phyloP scores from a whole-genome alignment of 441 rosid species.

The Populus hybrid region DNA sequence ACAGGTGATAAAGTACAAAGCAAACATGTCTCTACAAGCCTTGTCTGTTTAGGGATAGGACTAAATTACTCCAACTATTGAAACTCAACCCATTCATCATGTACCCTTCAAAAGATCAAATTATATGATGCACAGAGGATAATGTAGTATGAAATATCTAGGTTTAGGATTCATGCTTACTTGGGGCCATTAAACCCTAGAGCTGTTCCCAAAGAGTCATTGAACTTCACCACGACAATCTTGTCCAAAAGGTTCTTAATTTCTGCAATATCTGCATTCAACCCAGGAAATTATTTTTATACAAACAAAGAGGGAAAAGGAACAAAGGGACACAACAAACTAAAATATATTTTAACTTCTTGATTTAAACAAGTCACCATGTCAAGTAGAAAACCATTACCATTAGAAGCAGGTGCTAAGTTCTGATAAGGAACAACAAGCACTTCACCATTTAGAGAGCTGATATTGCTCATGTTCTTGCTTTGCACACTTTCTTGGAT shows the following conservation, averaged over 20 bases:
- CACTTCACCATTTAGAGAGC: slow-evolving; percentile 35
- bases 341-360: not conserved
- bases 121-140: not conserved
- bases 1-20: not conserved
- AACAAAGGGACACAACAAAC: not conserved
- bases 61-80: too few relatives aligned
- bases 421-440: slow-evolving; percentile 47
- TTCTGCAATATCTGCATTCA: slow-evolving; percentile 37
- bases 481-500: slow-evolving; percentile 25
- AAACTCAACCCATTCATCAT: too few relatives aligned
- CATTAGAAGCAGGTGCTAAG: slow-evolving; percentile 37
- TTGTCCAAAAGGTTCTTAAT: slow-evolving; percentile 45
- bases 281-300: not conserved
- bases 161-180: slow-evolving; percentile 31
- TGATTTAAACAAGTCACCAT: not conserved
- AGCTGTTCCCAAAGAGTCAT: slow-evolving; percentile 37
- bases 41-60: too few relatives aligned
- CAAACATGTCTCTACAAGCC: too few relatives aligned
- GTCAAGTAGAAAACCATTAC: slow-evolving; percentile 27
- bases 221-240: slow-evolving; percentile 53
- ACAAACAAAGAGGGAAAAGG: not conserved
- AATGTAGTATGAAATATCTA: not conserved
- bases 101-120: not conserved
- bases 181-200: slow-evolving; percentile 51
- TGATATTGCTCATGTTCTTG: slow-evolving; percentile 19